Evolutionary conservation across 352 stramenopile species (phyloP), one percentile per base, ranked within the genome.

Genomic region (Pythium volutum): DNA sequence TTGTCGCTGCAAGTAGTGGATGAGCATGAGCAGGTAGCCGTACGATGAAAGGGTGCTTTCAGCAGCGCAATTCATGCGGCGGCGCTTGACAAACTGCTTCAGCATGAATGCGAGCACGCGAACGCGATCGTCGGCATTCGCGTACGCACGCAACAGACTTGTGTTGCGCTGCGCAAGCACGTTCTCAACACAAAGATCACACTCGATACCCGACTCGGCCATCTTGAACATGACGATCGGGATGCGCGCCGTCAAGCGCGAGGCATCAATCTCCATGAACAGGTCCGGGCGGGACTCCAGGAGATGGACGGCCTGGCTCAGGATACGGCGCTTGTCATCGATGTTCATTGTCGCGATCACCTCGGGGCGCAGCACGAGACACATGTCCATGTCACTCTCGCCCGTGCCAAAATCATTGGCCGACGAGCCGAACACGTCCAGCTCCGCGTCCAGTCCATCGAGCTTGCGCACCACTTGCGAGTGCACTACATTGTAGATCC

Each of bases 211-310:
- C 18, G 72, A 79, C 14, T 76, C 66, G 0, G 74, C 76, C 66
- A 97, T 95, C 41, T 91, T 88, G 64, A 99, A 99, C 79, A 98
- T 98, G 26, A 99, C 79, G 59, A 99, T 98, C 12, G 97, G 97
- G 49, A 99, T 99, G 22, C 97, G 84, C 10, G 97, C 97, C 10
- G 94, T 98, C 18, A 98, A 70, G 0, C 96, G 79, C 2, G 75
- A 82, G 0, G 88, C 89, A 43, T 94, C 82, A 10, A 94, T 70
- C 5, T 75, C 83, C 1, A 66, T 56, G 48, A 94, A 94, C 34
- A 92, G 42, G 61, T 91, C 77, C 1, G 81, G 76, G 3, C 77
- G 77, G 15, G 69, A 66, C 45, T 90, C 81, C 14, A 93, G 60
- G 5, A 71, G 64, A 9, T 63, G 58, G 11, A 94, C 78, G 2